Conservation (phyloP, 1,139 yeast species). For the Yamadazyma mexicana region DNA sequence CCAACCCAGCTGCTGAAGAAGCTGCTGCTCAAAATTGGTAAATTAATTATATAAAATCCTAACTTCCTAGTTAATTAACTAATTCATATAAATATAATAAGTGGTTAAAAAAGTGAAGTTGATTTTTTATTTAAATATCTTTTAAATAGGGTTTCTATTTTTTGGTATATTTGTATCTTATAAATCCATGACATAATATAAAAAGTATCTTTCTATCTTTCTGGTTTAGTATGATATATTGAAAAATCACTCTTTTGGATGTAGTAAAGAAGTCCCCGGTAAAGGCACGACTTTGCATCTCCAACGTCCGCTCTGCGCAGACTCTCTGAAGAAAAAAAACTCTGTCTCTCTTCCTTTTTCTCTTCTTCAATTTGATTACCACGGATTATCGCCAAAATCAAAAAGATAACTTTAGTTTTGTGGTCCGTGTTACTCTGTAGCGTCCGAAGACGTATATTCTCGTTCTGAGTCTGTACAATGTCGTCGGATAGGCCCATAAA, state of each 20-base stretch:
- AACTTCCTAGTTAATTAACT: constrained; percentile 9
- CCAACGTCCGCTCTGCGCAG: no score
- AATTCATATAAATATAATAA: constrained; percentile 12
- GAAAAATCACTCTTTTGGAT: no score
- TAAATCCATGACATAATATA: constrained; percentile 20
- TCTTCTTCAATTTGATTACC: constrained; percentile 44
- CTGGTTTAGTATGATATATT: no score
- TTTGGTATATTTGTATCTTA: constrained; percentile 23
- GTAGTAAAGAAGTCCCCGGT: no score
- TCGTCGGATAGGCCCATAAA: constrained; percentile 11
- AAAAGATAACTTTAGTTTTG: constrained; percentile 25
- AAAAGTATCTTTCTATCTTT: constrained; percentile 3
- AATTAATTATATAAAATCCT: constrained; percentile 15
- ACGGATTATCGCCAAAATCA: constrained; percentile 36
- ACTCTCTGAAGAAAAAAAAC: constrained; percentile 6
- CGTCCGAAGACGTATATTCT: constrained; percentile 13
- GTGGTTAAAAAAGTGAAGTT: constrained; percentile 2
- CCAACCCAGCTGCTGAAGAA: constrained; percentile 73
- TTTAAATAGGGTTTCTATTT: constrained; percentile 10
- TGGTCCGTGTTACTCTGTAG: constrained; percentile 12
- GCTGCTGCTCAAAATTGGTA: constrained; percentile 67
- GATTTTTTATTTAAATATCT: constrained; percentile 4
- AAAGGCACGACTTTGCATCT: background rate
- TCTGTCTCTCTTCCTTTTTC: constrained; percentile 22
- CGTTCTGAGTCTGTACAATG: constrained; percentile 21